Base-by-base conservation (phyloP, 2,329 filamentous ascomycete genomes). In the Pseudogymnoascus sp. region DNA sequence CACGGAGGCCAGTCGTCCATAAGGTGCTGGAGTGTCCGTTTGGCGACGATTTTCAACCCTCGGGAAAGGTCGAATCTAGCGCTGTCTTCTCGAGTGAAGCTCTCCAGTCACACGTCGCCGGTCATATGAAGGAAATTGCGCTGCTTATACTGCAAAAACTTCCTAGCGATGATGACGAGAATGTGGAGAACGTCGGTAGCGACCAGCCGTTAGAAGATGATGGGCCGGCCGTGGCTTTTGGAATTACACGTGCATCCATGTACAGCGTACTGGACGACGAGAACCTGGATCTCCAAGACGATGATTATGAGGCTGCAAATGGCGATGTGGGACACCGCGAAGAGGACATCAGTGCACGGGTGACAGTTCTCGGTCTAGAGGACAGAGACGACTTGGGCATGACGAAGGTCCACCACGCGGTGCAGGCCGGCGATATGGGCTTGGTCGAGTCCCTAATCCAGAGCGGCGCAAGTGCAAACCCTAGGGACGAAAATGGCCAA, bases 241-340 rank as follows among this genome's bases (percentile, higher is more conserved):
- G 23, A 48, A 59, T 37, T 52, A 12, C 56, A 10, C 69, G 69
- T 60, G 65, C n/a, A 63, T 71, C 68, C 60, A 70, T 70, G 68
- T 66, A 69, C 63, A 70, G 68, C 57, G 61, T 69, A 62, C 62
- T 68, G 63, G 65, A 68, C 59, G 65, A 69, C 59, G 64, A 68
- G 62, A 62, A 62, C 63, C 62, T 67, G 55, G 65, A 62, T 59
- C 67, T 66, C 59, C 59, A 62, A 56, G 62, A 66, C 58, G 28
- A 30, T 30, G 28, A 30, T 30, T 30, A 5, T 30, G 64, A 60
- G 30, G 60, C 57, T 55, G 60, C 21, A 57, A 28, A 61, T 61
- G 58, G 35, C 61, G 38, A 58, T 62, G 19, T 59, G 52, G 59
- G 35, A 41, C 33, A 62, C 62, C 52, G 45, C 38, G 61, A 59